Evolutionary conservation across 2,329 filamentous ascomycete genomes (phyloP).

Genomic region (Cladosporium sp.): DNA sequence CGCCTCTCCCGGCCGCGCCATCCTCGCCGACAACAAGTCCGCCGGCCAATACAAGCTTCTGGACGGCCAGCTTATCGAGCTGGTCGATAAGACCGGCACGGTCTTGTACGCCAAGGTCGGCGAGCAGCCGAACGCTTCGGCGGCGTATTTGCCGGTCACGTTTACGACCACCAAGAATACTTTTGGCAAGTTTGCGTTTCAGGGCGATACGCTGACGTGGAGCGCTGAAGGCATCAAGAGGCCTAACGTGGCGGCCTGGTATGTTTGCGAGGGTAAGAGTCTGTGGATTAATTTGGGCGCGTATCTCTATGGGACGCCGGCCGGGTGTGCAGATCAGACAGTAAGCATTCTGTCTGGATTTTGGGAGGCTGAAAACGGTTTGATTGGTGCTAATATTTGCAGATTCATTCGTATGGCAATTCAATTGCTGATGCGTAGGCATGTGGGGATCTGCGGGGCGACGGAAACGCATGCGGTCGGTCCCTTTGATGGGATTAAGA

Average conservation of each 20-base stretch:
- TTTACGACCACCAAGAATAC: conserved; percentile 48
- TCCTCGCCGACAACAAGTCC: conserved; percentile 46
- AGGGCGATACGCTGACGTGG: conserved; percentile 55
- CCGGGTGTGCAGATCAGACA: conserved; percentile 54
- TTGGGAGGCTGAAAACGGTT: background rate
- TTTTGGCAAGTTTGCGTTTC: conserved; percentile 52
- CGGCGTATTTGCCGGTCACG: conserved; percentile 45
- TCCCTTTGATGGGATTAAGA: no score
- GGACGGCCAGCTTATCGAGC: conserved; percentile 50
- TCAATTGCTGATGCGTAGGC: conserved; percentile 26
- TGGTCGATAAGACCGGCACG: conserved; percentile 32
- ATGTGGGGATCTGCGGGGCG: no score
- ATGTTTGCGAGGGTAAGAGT: conserved; percentile 48
- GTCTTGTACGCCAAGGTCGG: conserved; percentile 46
- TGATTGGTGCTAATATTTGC: background rate
- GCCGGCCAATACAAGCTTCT: conserved; percentile 55
- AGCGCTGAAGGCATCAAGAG: conserved; percentile 41
- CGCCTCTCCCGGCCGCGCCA: conserved; percentile 40
- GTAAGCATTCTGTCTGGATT: conserved; percentile 31
- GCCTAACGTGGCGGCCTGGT: conserved; percentile 54
- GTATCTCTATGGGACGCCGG: conserved; percentile 52
- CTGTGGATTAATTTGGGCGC: conserved; percentile 55
- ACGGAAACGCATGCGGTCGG: no score
- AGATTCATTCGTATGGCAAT: conserved; percentile 42
- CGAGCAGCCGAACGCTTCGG: conserved; percentile 37